These are phyloP conservation scores for Hypsizygus ulmarius DNA, from an alignment of 1,284 basidiomycete species.

Conservation along the genomic window DNA sequence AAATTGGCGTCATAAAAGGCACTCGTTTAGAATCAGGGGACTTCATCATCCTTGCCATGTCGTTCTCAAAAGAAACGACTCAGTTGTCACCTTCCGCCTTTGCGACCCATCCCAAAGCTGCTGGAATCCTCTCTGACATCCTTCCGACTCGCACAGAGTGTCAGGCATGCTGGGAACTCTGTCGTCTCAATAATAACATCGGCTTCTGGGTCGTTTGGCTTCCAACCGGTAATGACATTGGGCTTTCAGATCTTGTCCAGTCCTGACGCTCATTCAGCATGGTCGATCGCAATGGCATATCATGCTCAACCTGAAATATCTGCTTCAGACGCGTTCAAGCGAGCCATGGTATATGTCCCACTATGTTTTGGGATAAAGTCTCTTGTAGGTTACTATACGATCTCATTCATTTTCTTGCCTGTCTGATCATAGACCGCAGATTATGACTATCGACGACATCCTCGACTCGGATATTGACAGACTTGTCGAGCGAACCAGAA, in stretches of 20 bases:
- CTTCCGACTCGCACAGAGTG: slow-evolving; percentile 19
- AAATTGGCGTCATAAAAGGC: no score
- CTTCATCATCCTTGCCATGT: no score
- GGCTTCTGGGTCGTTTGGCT: slow-evolving; percentile 33
- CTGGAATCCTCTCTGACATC: no score
- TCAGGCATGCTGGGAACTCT: slow-evolving; percentile 31
- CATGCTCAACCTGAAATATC: slow-evolving; percentile 24
- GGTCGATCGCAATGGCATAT: slow-evolving; percentile 31
- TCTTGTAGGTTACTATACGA: slow-evolving; percentile 19
- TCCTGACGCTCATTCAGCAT: slow-evolving; percentile 20
- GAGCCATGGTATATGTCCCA: slow-evolving; percentile 24
- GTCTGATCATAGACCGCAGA: slow-evolving; percentile 17
- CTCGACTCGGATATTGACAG: slow-evolving; percentile 30
- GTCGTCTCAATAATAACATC: slow-evolving; percentile 30
- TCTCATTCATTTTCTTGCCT: background rate
- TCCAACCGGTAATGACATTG: slow-evolving; percentile 23
- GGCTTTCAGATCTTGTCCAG: background rate
- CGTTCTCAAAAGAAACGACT: no score
- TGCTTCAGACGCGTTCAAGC: slow-evolving; percentile 10
- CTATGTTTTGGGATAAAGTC: slow-evolving; percentile 33
- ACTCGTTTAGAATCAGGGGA: no score
- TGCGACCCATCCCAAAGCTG: no score
- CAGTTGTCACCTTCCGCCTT: no score
- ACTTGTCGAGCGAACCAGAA: slow-evolving; percentile 29
- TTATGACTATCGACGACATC: slow-evolving; percentile 35